Evolutionary conservation across 23 red algal species (phyloP).

Genomic region (Gracilaria gracilis): DNA sequence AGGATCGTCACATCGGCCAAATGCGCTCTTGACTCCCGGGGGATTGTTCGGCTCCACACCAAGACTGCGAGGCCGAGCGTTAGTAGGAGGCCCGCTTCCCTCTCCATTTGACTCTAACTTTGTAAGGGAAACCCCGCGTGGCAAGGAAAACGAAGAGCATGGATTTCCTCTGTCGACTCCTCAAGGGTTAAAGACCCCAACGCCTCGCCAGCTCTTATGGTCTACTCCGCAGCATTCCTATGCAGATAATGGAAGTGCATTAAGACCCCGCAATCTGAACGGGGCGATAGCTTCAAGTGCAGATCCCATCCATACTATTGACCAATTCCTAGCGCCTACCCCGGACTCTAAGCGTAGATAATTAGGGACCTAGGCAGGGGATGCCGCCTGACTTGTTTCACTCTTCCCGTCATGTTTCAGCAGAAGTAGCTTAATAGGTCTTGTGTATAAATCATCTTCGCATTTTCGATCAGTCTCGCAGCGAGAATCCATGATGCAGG

Average conservation of each 20-base stretch:
- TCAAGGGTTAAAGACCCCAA: slow-evolving; percentile 41
- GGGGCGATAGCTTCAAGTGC: slow-evolving; percentile 40
- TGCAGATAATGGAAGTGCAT: slow-evolving; percentile 27
- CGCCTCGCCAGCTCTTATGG: slow-evolving; percentile 41
- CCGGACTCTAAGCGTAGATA: slow-evolving; percentile 48
- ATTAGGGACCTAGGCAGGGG: slow-evolving; percentile 31
- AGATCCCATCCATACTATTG: slow-evolving; percentile 32
- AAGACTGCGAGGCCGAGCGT: slow-evolving; percentile 4
- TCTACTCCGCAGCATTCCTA: slow-evolving; percentile 38
- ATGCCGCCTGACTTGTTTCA: slow-evolving; percentile 53
- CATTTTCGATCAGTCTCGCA: neutral
- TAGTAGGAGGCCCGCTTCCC: slow-evolving; percentile 31
- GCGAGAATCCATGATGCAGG: neutral
- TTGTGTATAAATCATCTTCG: slow-evolving; percentile 53
- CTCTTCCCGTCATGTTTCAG: slow-evolving; percentile 22
- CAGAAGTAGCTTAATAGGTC: slow-evolving; percentile 47
- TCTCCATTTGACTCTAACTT: slow-evolving; percentile 42
- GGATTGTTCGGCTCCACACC: slow-evolving; percentile 64
- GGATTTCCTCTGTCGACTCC: slow-evolving; percentile 43
- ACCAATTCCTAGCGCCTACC: slow-evolving; percentile 39
- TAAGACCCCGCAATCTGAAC: slow-evolving; percentile 50
- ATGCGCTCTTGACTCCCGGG: slow-evolving; percentile 59
- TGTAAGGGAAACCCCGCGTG: slow-evolving; percentile 24
- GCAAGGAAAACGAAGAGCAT: slow-evolving; percentile 34
- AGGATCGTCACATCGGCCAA: slow-evolving; percentile 37